These are phyloP conservation scores for Geranium incanum DNA, from an alignment of 441 rosid species.

Conservation along the genomic window DNA sequence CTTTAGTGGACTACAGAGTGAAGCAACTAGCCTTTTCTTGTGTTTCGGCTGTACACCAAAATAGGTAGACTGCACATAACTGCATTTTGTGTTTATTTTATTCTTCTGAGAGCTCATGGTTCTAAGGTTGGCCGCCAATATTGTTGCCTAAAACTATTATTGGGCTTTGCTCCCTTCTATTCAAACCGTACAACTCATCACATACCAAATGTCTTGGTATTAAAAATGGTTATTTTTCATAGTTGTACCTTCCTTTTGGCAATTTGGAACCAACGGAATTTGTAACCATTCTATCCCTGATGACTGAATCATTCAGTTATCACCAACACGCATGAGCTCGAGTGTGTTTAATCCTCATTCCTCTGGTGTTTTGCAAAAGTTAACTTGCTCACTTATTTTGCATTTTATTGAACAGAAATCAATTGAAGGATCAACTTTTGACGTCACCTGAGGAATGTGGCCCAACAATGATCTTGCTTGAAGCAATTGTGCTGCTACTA, in stretches of 20 bases:
- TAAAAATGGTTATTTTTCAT: neutral
- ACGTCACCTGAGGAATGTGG: conserved; percentile 36
- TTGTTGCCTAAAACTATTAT: neutral
- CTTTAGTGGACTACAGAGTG: conserved; percentile 77
- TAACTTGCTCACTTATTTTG: no score
- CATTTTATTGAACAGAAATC: conserved; percentile 36
- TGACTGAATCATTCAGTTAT: no score
- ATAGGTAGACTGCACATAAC: conserved; percentile 44
- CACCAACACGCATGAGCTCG: no score
- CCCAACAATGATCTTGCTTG: conserved; percentile 53
- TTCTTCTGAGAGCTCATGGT: neutral
- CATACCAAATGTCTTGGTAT: neutral
- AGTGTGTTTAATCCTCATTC: no score
- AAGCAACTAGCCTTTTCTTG: conserved; percentile 62
- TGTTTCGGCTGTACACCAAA: conserved; percentile 68
- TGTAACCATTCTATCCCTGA: no score
- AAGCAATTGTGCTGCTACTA: conserved; percentile 52
- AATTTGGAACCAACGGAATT: neutral
- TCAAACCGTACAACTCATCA: no score
- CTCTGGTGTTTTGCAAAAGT: no score
- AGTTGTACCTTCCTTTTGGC: neutral
- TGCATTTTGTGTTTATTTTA: conserved; percentile 8
- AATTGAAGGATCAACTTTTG: conserved; percentile 53
- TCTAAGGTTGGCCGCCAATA: conserved; percentile 10
- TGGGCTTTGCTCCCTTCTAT: neutral